A percentile compares a stretch with the other conserved stretches of the same genome.
Evolutionary conservation across 768 basidiomycete genomes (phyloP).

Genomic region (Paxillus rubicundulus): DNA sequence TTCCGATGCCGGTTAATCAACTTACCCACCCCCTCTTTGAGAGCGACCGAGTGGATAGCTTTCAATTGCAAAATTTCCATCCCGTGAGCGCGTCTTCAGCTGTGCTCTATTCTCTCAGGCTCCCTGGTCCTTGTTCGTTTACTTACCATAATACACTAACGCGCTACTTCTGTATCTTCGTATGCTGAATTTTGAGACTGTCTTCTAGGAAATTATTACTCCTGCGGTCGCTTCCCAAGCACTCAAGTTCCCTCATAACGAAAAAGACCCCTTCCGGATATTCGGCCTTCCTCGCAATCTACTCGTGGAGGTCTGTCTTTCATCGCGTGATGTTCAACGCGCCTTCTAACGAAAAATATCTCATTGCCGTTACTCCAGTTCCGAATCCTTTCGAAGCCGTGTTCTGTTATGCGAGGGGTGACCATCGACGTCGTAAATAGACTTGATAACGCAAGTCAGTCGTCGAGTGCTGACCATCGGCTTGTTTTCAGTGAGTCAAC

Average conservation of each 20-base stretch:
- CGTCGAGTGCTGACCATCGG: slow-evolving; percentile 51
- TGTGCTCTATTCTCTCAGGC: background rate
- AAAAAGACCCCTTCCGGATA: slow-evolving; percentile 51
- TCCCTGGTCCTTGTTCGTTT: background rate
- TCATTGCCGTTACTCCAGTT: slow-evolving; percentile 42
- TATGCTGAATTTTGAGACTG: no score
- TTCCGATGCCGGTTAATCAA: slow-evolving; percentile 37
- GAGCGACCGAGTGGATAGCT: slow-evolving; percentile 32
- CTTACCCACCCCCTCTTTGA: slow-evolving; percentile 43
- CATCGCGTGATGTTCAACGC: background rate
- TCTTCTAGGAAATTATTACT: no score
- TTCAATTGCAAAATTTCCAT: slow-evolving; percentile 42
- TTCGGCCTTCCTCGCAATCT: slow-evolving; percentile 74
- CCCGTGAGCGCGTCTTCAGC: slow-evolving; percentile 34
- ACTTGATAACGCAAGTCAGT: slow-evolving; percentile 49
- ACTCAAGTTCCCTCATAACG: slow-evolving; percentile 42
- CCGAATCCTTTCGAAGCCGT: slow-evolving; percentile 66
- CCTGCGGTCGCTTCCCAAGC: slow-evolving; percentile 42
- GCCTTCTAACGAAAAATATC: background rate
- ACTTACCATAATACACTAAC: slow-evolving; percentile 31
- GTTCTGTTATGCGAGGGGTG: slow-evolving; percentile 65
- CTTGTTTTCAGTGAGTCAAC: slow-evolving; percentile 61
- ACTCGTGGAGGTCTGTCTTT: slow-evolving; percentile 60
- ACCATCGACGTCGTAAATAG: slow-evolving; percentile 56
- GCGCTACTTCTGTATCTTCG: background rate